Conservation (phyloP, 306 rosid species). For the Prunus fruticosa region DNA sequence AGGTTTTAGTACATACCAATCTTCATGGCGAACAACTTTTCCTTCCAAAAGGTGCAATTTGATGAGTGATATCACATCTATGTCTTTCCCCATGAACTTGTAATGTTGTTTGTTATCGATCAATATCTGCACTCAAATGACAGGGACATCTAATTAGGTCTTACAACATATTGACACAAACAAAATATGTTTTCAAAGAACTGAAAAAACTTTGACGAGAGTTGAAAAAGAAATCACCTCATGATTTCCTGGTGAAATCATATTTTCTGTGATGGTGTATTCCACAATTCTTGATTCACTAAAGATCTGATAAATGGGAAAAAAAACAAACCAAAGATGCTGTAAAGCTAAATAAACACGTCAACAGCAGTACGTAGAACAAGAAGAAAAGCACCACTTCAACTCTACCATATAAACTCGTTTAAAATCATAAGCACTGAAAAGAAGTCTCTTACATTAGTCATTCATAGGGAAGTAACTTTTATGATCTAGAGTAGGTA, state of each 20-base stretch:
- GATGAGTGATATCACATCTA: constrained; percentile 71
- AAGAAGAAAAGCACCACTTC: background rate
- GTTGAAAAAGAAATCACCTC: constrained; percentile 53
- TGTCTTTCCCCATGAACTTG: constrained; percentile 65
- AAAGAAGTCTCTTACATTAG: background rate
- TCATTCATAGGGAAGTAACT: background rate
- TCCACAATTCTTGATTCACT: constrained; percentile 79
- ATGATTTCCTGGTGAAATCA: constrained; percentile 60
- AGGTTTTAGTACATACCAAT: constrained; percentile 52
- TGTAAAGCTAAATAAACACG: background rate
- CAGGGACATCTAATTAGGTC: constrained; percentile 6
- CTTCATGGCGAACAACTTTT: constrained; percentile 79
- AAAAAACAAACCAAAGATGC: background rate
- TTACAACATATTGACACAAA: constrained; percentile 20
- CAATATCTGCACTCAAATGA: constrained; percentile 44
- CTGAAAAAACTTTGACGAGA: background rate
- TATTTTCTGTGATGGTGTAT: constrained; percentile 55
- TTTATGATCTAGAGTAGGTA: no score
- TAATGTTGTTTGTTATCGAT: constrained; percentile 69
- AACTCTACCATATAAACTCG: background rate
- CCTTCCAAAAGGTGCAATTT: constrained; percentile 63
- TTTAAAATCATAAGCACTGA: background rate
- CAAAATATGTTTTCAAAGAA: background rate
- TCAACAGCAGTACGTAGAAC: background rate
- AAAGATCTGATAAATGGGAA: constrained; percentile 45